These are phyloP conservation scores for Pneumocystis jirovecii DNA, from an alignment of 1,139 yeast genomes.

Conservation along the genomic window DNA sequence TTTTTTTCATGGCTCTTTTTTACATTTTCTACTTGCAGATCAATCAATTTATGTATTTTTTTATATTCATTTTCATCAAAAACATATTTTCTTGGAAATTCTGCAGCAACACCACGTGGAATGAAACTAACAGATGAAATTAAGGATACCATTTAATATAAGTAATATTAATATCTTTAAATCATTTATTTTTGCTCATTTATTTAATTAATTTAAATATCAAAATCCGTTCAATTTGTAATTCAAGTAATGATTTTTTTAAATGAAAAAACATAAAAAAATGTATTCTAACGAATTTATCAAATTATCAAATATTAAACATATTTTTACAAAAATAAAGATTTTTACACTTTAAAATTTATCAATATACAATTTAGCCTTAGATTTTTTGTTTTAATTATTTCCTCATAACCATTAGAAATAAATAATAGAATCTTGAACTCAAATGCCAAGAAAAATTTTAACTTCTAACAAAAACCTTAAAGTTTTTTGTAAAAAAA, in stretches of 20 bases:
- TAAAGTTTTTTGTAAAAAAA: too few species aligned
- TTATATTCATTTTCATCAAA: conserved; percentile 86
- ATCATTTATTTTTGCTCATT: neutral
- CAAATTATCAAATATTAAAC: neutral
- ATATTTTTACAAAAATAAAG: neutral
- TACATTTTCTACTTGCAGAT: conserved; percentile 65
- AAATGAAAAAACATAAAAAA: too few species aligned
- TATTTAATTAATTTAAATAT: neutral
- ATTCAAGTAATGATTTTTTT: too few species aligned
- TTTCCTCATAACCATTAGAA: too few species aligned
- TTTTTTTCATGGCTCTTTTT: conserved; percentile 33
- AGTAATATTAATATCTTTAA: conserved; percentile 19
- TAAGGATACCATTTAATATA: conserved; percentile 31
- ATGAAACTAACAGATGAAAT: conserved; percentile 92
- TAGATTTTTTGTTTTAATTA: too few species aligned
- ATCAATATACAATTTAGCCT: neutral
- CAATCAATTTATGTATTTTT: conserved; percentile 73
- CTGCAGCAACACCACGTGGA: conserved; percentile 89
- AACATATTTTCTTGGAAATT: conserved; percentile 79
- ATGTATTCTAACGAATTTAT: too few species aligned
- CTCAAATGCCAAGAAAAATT: too few species aligned
- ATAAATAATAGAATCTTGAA: too few species aligned
- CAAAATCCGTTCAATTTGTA: too few species aligned
- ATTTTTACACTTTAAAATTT: neutral
- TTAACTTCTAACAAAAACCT: too few species aligned